These are phyloP conservation scores for Trametes coccinea DNA, from an alignment of 768 basidiomycete genomes.

Conservation along the genomic window DNA sequence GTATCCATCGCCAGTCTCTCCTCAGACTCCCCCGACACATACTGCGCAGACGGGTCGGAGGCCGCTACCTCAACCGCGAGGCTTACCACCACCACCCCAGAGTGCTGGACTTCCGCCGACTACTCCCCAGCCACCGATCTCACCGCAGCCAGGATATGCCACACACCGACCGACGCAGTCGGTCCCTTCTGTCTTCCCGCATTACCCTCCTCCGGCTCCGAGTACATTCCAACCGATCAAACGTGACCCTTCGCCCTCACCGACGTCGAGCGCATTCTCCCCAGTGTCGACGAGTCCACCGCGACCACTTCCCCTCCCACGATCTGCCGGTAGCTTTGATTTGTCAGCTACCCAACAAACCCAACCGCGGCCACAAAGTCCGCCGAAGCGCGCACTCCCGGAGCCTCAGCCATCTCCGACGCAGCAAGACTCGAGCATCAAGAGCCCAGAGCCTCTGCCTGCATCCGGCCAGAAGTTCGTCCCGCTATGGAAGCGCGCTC, in stretches of 20 bases:
- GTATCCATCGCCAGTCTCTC: constrained; percentile 17
- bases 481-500: constrained; percentile 46
- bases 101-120: constrained; percentile 18
- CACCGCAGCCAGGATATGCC: constrained; percentile 12
- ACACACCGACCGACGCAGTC: constrained; percentile 20
- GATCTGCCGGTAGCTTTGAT: constrained; percentile 16
- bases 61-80: constrained; percentile 27
- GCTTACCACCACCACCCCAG: constrained; percentile 16
- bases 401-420: not conserved
- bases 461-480: constrained; percentile 35
- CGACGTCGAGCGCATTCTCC: constrained; percentile 9
- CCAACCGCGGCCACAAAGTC: constrained; percentile 11
- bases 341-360: constrained; percentile 8
- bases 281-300: constrained; percentile 16
- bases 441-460: constrained; percentile 9
- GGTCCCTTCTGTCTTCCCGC: constrained; percentile 15
- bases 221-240: not conserved
- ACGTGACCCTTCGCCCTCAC: constrained; percentile 2
- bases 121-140: constrained; percentile 20
- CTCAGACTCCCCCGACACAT: constrained; percentile 4
- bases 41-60: constrained; percentile 16
- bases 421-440: not conserved
- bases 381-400: constrained; percentile 18
- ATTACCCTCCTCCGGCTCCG: not conserved
- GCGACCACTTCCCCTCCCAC: constrained; percentile 22